phyloP scores from a whole-genome alignment of 73 alveolate species.

The Paramecium pentaurelia region DNA sequence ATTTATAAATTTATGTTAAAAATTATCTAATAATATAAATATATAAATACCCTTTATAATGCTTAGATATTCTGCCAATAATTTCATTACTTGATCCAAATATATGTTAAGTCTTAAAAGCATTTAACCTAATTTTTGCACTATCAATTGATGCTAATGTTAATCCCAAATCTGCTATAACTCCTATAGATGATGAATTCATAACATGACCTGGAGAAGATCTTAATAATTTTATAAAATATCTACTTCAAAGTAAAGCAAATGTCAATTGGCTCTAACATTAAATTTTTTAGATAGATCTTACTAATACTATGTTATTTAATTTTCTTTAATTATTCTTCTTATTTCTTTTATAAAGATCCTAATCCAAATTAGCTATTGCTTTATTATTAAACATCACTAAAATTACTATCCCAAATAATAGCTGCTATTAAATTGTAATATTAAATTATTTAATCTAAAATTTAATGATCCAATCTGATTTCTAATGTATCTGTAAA shows the following conservation, averaged over 20 bases:
- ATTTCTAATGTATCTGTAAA: conserved; percentile 57
- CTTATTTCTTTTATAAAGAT: conserved; percentile 29
- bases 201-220: conserved; percentile 60
- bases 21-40: neutral
- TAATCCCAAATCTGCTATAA: conserved; percentile 58
- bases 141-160: conserved; percentile 60
- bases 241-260: conserved; percentile 41
- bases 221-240: neutral
- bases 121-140: conserved; percentile 56
- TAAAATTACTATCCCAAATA: conserved; percentile 7
- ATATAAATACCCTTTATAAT: conserved; percentile 22
- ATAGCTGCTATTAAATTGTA: conserved; percentile 14
- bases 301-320: conserved; percentile 35
- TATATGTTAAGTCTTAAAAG: conserved; percentile 51
- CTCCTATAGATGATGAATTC: conserved; percentile 52
- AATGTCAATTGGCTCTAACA: conserved; percentile 58
- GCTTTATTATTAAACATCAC: neutral
- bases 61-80: conserved; percentile 49
- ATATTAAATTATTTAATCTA: conserved; percentile 34
- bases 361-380: neutral
- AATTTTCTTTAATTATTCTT: conserved; percentile 6
- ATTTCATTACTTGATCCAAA: conserved; percentile 60
- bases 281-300: conserved; percentile 45
- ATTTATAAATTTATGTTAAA: conserved; percentile 50
- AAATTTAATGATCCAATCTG: conserved; percentile 54